Percentiles rank a stretch among this genome's conserved stretches.
Conservation (phyloP, 1,139 yeast species). For the Lodderomyces metapsilosis region DNA sequence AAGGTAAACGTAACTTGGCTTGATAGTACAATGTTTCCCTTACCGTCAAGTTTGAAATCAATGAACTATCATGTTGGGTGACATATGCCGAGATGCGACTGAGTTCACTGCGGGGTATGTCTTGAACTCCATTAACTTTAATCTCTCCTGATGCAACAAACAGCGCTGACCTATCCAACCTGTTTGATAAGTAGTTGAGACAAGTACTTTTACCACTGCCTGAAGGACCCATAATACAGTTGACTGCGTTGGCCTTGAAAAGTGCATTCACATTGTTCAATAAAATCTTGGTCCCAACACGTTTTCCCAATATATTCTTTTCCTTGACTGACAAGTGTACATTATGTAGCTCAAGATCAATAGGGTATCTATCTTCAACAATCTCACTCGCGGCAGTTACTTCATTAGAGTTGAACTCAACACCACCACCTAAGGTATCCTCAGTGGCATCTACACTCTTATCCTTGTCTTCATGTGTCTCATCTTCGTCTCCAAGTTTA, state of each 20-base stretch:
- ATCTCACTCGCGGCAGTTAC: slow-evolving; percentile 1
- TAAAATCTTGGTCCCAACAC: slow-evolving; percentile 14
- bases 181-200: slow-evolving; percentile 62
- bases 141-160: slow-evolving; percentile 21
- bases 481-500: slow-evolving; percentile 32
- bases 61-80: slow-evolving; percentile 74
- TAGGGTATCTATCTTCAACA: slow-evolving; percentile 12
- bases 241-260: slow-evolving; percentile 62
- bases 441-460: slow-evolving; percentile 12
- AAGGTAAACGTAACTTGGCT: slow-evolving; percentile 60
- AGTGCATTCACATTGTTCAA: slow-evolving; percentile 53
- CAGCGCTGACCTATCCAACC: slow-evolving; percentile 43
- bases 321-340: slow-evolving; percentile 20
- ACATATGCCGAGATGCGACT: slow-evolving; percentile 64
- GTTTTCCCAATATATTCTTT: slow-evolving; percentile 7
- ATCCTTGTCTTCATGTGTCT: slow-evolving; percentile 9
- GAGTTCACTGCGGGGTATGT: slow-evolving; percentile 44
- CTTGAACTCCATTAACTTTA: slow-evolving; percentile 19
- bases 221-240: slow-evolving; percentile 87
- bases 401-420: background rate
- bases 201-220: slow-evolving; percentile 85
- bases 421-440: background rate
- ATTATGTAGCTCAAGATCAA: slow-evolving; percentile 20
- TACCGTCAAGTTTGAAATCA: slow-evolving; percentile 70
- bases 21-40: slow-evolving; percentile 73